A percentile compares a stretch with the other conserved stretches of the same genome.
These are phyloP conservation scores for Saccharomyces hybrid DNA, from an alignment of 1,139 yeast species.

Conservation along the genomic window DNA sequence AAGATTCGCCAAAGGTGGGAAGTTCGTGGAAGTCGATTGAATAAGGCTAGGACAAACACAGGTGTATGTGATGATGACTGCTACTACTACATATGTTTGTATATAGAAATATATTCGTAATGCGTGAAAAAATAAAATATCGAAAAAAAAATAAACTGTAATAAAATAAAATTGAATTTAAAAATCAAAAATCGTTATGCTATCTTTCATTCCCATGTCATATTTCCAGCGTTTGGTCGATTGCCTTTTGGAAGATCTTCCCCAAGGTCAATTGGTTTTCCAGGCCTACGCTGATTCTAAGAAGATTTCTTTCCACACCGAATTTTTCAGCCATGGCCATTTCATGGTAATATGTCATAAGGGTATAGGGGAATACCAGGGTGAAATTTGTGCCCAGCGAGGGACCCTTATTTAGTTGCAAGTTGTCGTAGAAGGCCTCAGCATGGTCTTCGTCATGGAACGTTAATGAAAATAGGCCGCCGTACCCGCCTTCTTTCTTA, in stretches of 20 bases:
- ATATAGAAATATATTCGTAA: conserved; percentile 1
- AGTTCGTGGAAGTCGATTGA: conserved; percentile 33
- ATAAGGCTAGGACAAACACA: not conserved
- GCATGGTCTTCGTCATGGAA: conserved; percentile 66
- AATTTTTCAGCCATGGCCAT: conserved; percentile 73
- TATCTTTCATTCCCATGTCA: not conserved
- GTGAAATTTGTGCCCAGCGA: conserved; percentile 92
- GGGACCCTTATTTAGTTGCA: conserved; percentile 82
- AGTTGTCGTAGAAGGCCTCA: conserved; percentile 62
- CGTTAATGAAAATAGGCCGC: conserved; percentile 76
- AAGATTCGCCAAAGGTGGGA: conserved; percentile 52
- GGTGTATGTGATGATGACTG: not conserved
- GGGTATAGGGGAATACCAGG: conserved; percentile 83
- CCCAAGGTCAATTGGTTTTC: conserved; percentile 42
- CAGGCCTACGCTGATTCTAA: conserved; percentile 79
- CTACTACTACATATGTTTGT: conserved; percentile 2
- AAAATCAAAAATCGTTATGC: not conserved
- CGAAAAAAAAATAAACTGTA: not conserved
- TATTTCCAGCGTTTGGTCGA: conserved; percentile 32
- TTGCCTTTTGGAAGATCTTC: conserved; percentile 42
- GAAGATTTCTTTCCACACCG: conserved; percentile 77
- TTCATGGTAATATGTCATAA: conserved; percentile 82
- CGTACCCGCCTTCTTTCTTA: conserved; percentile 76
- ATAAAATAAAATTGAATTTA: not conserved
- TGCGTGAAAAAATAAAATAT: not conserved